Conservation (phyloP, 139 green algal species). For the Nannochloris sp. region DNA sequence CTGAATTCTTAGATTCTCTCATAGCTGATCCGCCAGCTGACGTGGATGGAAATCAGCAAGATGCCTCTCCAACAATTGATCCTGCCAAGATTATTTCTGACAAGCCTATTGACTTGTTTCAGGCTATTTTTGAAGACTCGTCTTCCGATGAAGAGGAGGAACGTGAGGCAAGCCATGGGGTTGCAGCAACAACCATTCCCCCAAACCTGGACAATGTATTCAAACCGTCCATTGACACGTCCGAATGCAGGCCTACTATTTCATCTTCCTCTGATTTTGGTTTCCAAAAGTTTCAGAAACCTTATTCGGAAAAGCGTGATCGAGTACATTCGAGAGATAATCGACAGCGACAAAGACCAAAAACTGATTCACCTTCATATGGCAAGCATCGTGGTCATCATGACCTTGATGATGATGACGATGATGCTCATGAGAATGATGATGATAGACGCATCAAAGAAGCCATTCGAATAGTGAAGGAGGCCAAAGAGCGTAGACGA, state of each 20-base stretch:
- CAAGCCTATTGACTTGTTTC: slow-evolving; percentile 70
- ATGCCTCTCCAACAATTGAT: not conserved
- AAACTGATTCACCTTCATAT: not conserved
- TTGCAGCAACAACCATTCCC: not conserved
- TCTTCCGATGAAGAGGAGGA: slow-evolving; percentile 10
- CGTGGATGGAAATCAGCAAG: not conserved
- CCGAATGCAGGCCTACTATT: too few species aligned
- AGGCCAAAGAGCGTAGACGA: not conserved
- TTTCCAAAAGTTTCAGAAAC: not conserved
- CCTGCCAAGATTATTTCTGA: slow-evolving; percentile 10
- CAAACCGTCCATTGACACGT: too few species aligned
- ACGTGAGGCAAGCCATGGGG: not conserved
- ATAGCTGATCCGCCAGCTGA: not conserved
- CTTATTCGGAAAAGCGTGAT: too few species aligned
- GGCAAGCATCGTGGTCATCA: too few species aligned
- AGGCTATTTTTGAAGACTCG: slow-evolving; percentile 72
- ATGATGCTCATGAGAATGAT: not conserved
- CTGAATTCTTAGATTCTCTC: slow-evolving; percentile 37
- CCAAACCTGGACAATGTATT: too few species aligned
- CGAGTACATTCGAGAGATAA: too few species aligned
- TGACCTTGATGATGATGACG: too few species aligned
- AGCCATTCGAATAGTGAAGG: not conserved
- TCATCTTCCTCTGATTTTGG: not conserved
- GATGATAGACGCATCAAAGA: not conserved
- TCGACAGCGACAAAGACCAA: not conserved